phyloP scores from a whole-genome alignment of 306 rosid species.

The Oxytropis ochrocephala region DNA sequence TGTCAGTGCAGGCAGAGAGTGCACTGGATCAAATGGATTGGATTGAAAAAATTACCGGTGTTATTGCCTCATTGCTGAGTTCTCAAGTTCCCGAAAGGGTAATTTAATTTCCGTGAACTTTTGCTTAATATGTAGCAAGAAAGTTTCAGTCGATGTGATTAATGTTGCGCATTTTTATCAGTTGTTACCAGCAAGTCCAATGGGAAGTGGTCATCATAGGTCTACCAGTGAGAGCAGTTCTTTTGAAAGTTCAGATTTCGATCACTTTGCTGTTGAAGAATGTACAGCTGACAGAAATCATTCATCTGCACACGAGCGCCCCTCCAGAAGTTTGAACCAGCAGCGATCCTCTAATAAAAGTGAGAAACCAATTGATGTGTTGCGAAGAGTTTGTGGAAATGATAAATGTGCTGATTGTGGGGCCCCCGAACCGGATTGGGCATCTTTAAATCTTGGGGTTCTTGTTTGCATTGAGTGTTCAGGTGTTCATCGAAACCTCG shows the following conservation, averaged over 20 bases:
- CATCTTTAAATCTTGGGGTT: constrained; percentile 95
- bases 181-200: constrained; percentile 86
- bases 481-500: constrained; percentile 99
- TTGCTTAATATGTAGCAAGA: constrained; percentile 7
- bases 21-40: constrained; percentile 99
- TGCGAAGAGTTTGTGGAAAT: constrained; percentile 86
- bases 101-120: constrained; percentile 27
- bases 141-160: constrained; percentile 23
- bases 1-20: constrained; percentile 99
- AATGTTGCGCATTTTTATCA: constrained; percentile 33
- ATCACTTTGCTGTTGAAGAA: constrained; percentile 75
- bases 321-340: constrained; percentile 63
- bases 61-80: constrained; percentile 94
- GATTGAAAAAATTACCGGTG: constrained; percentile 99
- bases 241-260: constrained; percentile 95
- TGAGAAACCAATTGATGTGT: constrained; percentile 88
- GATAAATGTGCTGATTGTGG: constrained; percentile 98
- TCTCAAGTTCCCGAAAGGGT: constrained; percentile 98
- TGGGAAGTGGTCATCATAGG: constrained; percentile 87
- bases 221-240: constrained; percentile 99
- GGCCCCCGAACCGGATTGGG: constrained; percentile 98
- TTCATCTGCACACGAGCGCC: constrained; percentile 61
- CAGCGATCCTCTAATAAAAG: constrained; percentile 67
- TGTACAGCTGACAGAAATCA: constrained; percentile 65
- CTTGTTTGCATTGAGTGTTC: constrained; percentile 99